A percentile compares a stretch with the other conserved stretches of the same genome.
Conservation (phyloP, 2,329 filamentous ascomycete genomes). For the Phialocephala sp. region DNA sequence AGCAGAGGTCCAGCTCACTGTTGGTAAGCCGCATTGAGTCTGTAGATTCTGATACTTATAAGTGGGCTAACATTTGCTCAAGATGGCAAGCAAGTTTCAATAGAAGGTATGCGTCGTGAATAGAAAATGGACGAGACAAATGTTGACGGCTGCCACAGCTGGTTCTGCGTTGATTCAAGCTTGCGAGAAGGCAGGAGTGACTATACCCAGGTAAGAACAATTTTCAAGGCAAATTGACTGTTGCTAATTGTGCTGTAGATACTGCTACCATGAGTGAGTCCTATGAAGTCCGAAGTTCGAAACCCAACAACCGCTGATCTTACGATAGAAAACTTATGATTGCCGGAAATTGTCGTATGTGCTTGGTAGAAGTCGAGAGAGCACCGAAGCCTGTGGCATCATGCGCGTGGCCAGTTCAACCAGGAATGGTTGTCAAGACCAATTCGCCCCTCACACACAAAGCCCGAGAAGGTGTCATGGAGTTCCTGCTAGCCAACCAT, state of each 20-base stretch:
- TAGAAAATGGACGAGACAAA: conserved; percentile 30
- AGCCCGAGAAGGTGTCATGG: conserved; percentile 98
- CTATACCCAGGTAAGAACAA: conserved; percentile 75
- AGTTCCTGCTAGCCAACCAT: conserved; percentile 96
- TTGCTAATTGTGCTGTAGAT: conserved; percentile 61
- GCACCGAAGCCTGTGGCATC: conserved; percentile 97
- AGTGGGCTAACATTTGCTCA: conserved; percentile 43
- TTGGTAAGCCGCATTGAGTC: conserved; percentile 67
- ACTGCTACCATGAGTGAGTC: conserved; percentile 96
- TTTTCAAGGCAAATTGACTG: neutral
- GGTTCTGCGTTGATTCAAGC: conserved; percentile 97
- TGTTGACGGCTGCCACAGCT: conserved; percentile 63
- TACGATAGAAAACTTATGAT: conserved; percentile 87
- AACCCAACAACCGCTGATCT: conserved; percentile 33
- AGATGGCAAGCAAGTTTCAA: conserved; percentile 98
- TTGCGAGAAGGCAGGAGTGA: conserved; percentile 95
- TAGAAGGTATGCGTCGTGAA: conserved; percentile 73
- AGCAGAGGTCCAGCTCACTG: conserved; percentile 95
- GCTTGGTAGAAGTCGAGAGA: conserved; percentile 95
- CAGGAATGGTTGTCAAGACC: conserved; percentile 99
- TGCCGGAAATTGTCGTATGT: conserved; percentile 99
- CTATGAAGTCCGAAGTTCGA: conserved; percentile 30
- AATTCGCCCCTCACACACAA: conserved; percentile 96
- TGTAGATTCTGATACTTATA: conserved; percentile 19
- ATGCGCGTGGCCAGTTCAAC: conserved; percentile 97